phyloP scores from a whole-genome alignment of 2,329 filamentous ascomycete species.

The Trichoderma atroviride region DNA sequence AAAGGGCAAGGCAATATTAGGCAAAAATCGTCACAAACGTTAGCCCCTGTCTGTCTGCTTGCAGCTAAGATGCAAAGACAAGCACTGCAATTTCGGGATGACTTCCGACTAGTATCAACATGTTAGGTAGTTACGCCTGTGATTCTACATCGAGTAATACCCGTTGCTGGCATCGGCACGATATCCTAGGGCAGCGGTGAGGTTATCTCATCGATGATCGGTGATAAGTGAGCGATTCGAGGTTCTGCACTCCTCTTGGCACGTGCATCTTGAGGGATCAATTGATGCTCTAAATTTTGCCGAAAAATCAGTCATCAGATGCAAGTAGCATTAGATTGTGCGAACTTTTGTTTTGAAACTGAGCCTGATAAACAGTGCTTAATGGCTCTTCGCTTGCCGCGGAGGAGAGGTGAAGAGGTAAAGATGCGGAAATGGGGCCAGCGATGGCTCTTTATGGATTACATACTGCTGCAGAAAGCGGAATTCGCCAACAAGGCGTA shows the following conservation, averaged over 20 bases:
- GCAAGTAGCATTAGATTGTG: not conserved
- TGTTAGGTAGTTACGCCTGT: not conserved
- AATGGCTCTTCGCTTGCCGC: not conserved
- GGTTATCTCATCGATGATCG: not conserved
- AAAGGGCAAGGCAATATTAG: not conserved
- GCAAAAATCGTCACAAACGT: not conserved
- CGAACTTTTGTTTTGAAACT: not conserved
- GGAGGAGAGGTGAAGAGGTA: not conserved
- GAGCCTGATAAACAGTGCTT: not conserved
- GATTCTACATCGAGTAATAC: not conserved
- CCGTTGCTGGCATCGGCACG: not conserved
- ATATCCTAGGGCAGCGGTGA: not conserved
- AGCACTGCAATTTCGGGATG: slow-evolving; percentile 15
- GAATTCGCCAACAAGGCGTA: not conserved
- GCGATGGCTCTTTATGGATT: not conserved
- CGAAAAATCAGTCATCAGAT: not conserved
- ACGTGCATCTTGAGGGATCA: not conserved
- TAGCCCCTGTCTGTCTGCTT: not conserved
- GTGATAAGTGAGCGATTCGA: not conserved
- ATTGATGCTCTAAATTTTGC: not conserved
- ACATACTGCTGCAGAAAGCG: not conserved
- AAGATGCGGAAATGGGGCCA: not conserved
- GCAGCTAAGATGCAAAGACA: not conserved
- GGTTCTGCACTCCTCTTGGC: not conserved
- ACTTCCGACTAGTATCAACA: not conserved